Evolutionary conservation across 306 rosid genomes (phyloP), one percentile per base, ranked within the genome.

Genomic region (Quercus cerris): DNA sequence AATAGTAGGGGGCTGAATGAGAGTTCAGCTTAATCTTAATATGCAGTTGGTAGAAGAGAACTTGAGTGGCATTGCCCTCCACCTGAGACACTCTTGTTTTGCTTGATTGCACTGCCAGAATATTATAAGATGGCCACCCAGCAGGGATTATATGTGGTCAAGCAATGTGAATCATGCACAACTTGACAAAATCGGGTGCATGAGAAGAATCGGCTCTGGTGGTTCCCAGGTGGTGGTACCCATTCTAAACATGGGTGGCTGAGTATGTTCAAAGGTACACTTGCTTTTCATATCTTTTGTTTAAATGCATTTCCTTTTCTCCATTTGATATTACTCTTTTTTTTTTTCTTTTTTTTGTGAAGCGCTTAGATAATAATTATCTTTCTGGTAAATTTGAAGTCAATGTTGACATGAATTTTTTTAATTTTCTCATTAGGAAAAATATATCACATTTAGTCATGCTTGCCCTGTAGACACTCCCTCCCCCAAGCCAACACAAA

Each of bases 211-310:
- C 84, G 83, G 66, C 88, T 93, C 8, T 89, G 99, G 98, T 93
- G 97, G 97, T 95, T 93, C 87, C 99, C 99, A 1, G 97, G 99
- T 46, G 99, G 99, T 57, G 98, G 99, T 83, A 93, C 96, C 73
- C 99, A 95, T 88, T 95, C 93, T 87, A 95, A 95, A 88, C 88
- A 91, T 67, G 96, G 22, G 97, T 98, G 31, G 56, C 96, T 7
- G 97, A 93, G 78, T 95, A 91, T 83, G 93, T 93, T 64, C 86
- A 90, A 73, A 90, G 99, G 99, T 91, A 85, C 14, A 76, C 51
- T 35, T 44, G 17, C 14, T 63, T 74, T 78, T 67, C 20, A 70
- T 80, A 85, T 5, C 25, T 4, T 51, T 63, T 10, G 4, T 57
- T 7, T 0, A 44, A 6, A 7, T 9, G 3, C 27, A 18, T 61